Evolutionary conservation across 768 basidiomycete genomes (phyloP), one percentile per base, ranked within the genome.

Genomic region (Daedaleopsis sinensis): DNA sequence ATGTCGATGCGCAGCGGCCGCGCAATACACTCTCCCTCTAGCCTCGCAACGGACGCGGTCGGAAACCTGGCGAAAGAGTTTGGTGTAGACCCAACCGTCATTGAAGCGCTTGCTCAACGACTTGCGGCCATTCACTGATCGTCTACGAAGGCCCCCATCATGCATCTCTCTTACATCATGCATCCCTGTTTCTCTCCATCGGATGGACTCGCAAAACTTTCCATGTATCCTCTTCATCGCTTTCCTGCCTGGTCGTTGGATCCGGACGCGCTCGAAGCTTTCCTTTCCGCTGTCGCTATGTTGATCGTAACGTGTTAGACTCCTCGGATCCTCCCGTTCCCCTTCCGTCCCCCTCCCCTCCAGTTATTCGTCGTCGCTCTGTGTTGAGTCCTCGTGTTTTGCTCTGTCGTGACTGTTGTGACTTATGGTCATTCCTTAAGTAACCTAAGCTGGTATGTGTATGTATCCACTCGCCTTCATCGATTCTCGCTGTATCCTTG

Each of bases 1-100:
- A 39, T 52, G 36, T 61, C 60, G 19, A 54, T 43, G 35, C 61
- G 48, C 21, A 57, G 38, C 42, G 49, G 51, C 8, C 59, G 58
- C 35, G 36, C 19, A 18, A 19, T 39, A 21, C 27, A 44, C n/a
- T 48, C 55, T 21, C 61, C 62, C 1, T 23, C 54, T 36, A 36
- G 55, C 23, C 32, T 57, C 53, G 44, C 68, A 64, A 53, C 43
- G 6, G 59, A 61, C 58, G 79, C 68, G 56, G 85, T 71, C 24
- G 79, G 79, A 49, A 80, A 82, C 23, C 79, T 91, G n/a, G 89
- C 90, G 23, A 80, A 79, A 65, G 90, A 91, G 71, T 90, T 90
- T 62, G 89, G 89, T n/a, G 79, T 91, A 21, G 86, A 89, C 56
- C 77, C 89, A 36, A 80, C 85, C 46, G 70, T 90, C 27, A 83